Evolutionary conservation across 345 rosid species (phyloP).

Genomic region (Mangifera indica): DNA sequence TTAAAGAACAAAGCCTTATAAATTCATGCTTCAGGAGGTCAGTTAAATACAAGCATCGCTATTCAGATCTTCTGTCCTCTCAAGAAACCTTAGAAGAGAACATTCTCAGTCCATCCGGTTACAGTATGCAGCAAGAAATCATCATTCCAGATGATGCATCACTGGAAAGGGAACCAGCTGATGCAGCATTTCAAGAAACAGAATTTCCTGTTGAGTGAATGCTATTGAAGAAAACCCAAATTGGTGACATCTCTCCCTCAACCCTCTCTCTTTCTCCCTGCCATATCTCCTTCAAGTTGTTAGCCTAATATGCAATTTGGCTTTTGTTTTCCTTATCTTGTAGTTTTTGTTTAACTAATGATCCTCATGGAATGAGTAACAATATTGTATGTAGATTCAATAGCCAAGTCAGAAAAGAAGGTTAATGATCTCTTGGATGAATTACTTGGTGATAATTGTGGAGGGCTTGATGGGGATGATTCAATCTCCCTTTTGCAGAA

Average conservation of each 20-base stretch:
- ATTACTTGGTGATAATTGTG: conserved; percentile 46
- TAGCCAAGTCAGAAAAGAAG: conserved; percentile 38
- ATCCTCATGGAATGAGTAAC: conserved; percentile 23
- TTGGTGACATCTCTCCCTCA: not conserved
- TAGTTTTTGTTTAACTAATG: conserved; percentile 10
- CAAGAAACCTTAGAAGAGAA: conserved; percentile 42
- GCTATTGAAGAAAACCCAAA: conserved; percentile 17
- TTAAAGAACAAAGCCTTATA: conserved; percentile 12
- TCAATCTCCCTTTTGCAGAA: conserved; percentile 52
- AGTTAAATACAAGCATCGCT: conserved; percentile 47
- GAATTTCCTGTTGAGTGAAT: conserved; percentile 48
- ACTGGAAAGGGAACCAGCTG: conserved; percentile 29
- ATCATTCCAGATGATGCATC: conserved; percentile 29
- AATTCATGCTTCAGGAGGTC: conserved; percentile 37
- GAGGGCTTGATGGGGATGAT: conserved; percentile 62
- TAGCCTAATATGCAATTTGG: not conserved
- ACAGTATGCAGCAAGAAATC: conserved; percentile 31
- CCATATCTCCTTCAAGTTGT: not conserved
- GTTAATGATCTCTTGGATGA: conserved; percentile 49
- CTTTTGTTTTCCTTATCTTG: conserved; percentile 10
- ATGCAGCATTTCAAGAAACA: conserved; percentile 25
- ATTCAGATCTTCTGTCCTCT: conserved; percentile 29
- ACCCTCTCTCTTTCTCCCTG: not conserved
- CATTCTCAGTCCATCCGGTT: conserved; percentile 25
- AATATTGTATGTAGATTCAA: conserved; percentile 38